Conservation (phyloP, 768 basidiomycete genomes). For the Panaeolus papilionaceus region DNA sequence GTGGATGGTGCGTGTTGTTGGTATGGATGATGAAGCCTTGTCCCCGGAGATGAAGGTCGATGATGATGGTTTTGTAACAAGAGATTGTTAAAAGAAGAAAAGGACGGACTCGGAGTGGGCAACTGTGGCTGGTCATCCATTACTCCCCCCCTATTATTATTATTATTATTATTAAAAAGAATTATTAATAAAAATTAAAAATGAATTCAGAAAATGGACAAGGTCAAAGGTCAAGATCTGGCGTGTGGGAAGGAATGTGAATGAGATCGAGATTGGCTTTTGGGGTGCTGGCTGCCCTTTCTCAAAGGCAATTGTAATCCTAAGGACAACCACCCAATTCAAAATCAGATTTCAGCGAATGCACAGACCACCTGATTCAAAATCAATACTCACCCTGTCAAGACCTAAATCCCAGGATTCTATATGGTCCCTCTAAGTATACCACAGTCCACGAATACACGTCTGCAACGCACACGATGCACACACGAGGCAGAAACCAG, state of each 20-base stretch:
- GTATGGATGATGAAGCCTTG: background rate
- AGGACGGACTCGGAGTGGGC: constrained; percentile 13
- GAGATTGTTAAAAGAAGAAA: constrained; percentile 9
- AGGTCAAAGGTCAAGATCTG: background rate
- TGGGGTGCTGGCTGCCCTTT: background rate
- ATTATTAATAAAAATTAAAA: constrained; percentile 1
- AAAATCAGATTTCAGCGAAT: background rate
- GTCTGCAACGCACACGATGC: background rate
- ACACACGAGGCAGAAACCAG: background rate
- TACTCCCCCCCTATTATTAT: background rate
- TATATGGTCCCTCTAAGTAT: background rate
- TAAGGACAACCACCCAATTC: too few species aligned
- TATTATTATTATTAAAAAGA: background rate
- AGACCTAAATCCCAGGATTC: constrained; percentile 2
- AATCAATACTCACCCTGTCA: background rate
- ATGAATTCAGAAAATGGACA: background rate
- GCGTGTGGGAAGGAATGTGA: background rate
- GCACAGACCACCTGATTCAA: constrained; percentile 2
- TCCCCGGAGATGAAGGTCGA: background rate
- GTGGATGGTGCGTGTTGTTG: constrained; percentile 8
- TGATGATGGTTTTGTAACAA: constrained; percentile 4
- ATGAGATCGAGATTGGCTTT: constrained; percentile 3
- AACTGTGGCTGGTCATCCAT: background rate
- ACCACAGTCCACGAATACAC: background rate
- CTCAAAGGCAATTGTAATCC: background rate